Conservation (phyloP, 2,329 filamentous ascomycete species). For the Exophiala lecanii-corni region DNA sequence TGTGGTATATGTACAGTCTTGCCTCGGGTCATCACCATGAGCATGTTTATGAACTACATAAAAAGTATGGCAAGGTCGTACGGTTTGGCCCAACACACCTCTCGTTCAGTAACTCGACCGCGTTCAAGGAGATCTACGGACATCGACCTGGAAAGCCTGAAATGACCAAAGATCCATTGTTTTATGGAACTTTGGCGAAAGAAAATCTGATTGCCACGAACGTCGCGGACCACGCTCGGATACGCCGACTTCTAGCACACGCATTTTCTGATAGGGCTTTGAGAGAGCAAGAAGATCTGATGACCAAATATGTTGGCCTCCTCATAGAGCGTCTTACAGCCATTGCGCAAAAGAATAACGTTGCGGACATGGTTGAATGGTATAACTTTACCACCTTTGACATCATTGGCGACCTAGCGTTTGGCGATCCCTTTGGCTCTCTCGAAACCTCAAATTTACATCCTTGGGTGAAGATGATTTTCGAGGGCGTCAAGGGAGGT, state of each 20-base stretch:
- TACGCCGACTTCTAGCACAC: conserved; percentile 33
- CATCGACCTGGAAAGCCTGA: conserved; percentile 2
- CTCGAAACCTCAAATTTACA: conserved; percentile 28
- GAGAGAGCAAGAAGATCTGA: conserved; percentile 33
- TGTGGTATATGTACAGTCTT: conserved; percentile 21
- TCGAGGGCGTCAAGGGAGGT: conserved; percentile 12
- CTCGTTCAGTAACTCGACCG: conserved; percentile 25
- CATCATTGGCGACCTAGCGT: conserved; percentile 30
- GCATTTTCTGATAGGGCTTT: conserved; percentile 43
- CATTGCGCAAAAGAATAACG: neutral
- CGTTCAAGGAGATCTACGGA: conserved; percentile 31
- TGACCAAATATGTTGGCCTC: conserved; percentile 16
- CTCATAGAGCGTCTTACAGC: conserved; percentile 9
- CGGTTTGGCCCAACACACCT: conserved; percentile 31
- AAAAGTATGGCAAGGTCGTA: conserved; percentile 30
- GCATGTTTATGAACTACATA: conserved; percentile 22
- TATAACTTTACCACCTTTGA: conserved; percentile 25
- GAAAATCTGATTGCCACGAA: conserved; percentile 1
- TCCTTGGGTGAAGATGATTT: conserved; percentile 30
- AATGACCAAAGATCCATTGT: conserved; percentile 2
- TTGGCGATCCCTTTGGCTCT: conserved; percentile 33
- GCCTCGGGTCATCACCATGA: conserved; percentile 17
- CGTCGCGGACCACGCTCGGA: conserved; percentile 27
- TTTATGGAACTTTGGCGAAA: neutral
- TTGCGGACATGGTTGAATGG: conserved; percentile 16